Percentiles rank a stretch among this genome's conserved stretches.
Conservation (phyloP, 2,329 filamentous ascomycete species). For the Diaporthe batatas region DNA sequence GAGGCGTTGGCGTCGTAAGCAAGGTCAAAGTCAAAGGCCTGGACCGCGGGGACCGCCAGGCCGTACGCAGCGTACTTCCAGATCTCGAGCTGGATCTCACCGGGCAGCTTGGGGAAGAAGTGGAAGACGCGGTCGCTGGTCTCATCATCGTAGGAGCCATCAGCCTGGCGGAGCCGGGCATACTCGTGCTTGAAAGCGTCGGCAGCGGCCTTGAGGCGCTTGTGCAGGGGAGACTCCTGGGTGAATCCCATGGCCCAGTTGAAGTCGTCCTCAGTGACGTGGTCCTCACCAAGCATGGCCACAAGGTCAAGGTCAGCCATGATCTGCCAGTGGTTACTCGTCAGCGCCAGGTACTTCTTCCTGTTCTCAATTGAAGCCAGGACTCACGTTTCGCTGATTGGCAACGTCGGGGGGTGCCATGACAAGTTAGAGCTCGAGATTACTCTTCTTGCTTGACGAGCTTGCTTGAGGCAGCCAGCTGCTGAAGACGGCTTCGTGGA, state of each 20-base stretch:
- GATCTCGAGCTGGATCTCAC: not conserved
- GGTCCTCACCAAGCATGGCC: too few species aligned
- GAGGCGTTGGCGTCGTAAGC: not conserved
- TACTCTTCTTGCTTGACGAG: too few species aligned
- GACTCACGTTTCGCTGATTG: not conserved
- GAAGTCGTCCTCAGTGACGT: not conserved
- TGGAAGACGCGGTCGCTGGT: not conserved
- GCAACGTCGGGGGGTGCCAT: too few species aligned
- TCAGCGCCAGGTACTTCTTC: not conserved
- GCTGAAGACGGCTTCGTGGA: not conserved
- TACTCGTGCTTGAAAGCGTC: not conserved
- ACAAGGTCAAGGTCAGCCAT: not conserved
- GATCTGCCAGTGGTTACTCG: not conserved
- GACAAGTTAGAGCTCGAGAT: not conserved
- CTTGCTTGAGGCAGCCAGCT: not conserved
- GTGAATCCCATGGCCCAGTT: not conserved
- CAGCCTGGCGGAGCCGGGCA: not conserved
- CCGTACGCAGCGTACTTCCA: not conserved
- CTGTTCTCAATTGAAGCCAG: too few species aligned
- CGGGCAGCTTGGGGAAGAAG: not conserved
- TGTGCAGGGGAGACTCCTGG: not conserved
- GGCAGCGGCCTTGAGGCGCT: not conserved
- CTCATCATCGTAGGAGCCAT: not conserved
- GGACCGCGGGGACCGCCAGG: not conserved
- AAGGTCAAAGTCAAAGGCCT: conserved; percentile 8